phyloP scores from a whole-genome alignment of 768 basidiomycete species.

The Atractiella rhizophila region DNA sequence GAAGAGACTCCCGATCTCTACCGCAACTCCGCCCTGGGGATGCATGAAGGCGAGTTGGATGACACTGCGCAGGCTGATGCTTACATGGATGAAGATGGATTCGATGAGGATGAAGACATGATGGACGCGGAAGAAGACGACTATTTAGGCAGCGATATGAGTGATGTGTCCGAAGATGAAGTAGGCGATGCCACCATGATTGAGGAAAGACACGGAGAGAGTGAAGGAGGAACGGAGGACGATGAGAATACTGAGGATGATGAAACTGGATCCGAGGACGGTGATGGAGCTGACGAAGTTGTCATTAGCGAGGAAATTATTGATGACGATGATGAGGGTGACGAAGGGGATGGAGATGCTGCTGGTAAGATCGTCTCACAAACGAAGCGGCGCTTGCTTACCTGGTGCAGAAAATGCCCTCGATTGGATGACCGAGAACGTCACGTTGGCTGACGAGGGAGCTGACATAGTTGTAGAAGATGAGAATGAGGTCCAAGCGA shows the following conservation, averaged over 20 bases:
- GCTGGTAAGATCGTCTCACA: not conserved
- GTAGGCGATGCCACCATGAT: constrained; percentile 59
- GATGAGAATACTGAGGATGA: constrained; percentile 47
- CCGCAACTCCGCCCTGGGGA: constrained; percentile 82
- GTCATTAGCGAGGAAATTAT: constrained; percentile 36
- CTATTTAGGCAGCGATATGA: constrained; percentile 8
- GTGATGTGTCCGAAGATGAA: constrained; percentile 33
- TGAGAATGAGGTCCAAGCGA: constrained; percentile 16
- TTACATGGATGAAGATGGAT: constrained; percentile 10
- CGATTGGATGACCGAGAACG: constrained; percentile 5
- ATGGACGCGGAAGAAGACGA: constrained; percentile 12
- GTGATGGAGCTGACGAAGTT: constrained; percentile 28
- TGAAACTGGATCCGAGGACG: constrained; percentile 32
- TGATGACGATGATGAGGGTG: constrained; percentile 22
- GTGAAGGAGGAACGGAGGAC: constrained; percentile 52
- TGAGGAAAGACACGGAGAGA: constrained; percentile 50
- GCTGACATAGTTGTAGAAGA: constrained; percentile 19
- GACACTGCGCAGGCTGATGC: constrained; percentile 15
- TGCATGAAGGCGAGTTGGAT: constrained; percentile 29
- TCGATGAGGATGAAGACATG: constrained; percentile 15
- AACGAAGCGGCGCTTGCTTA: not conserved
- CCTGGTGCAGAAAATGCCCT: not conserved
- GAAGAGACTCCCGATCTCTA: constrained; percentile 83
- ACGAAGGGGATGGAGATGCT: constrained; percentile 9
- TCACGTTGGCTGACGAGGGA: constrained; percentile 13